Percentiles rank a stretch among this genome's conserved stretches.
phyloP scores from a whole-genome alignment of 2,329 filamentous ascomycete species.

The Pseudophaeomoniella oleicola region DNA sequence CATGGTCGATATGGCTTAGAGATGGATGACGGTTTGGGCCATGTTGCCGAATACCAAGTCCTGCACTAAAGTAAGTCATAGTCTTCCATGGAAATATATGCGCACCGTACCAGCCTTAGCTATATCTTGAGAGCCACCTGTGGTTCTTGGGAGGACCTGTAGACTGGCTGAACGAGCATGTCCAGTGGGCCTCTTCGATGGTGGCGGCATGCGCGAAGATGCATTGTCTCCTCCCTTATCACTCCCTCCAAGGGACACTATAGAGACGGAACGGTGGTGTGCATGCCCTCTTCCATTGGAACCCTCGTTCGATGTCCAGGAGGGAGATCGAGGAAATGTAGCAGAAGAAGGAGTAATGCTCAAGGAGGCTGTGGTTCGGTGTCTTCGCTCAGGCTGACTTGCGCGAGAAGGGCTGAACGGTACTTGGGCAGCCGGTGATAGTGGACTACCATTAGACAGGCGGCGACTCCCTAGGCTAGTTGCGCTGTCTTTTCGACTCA shows the following conservation, averaged over 20 bases:
- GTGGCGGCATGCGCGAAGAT: conserved; percentile 7
- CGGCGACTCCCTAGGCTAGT: not conserved
- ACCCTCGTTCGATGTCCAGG: conserved; percentile 13
- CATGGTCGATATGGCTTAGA: not conserved
- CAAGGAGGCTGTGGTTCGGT: conserved; percentile 24
- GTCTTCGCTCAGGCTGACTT: conserved; percentile 11
- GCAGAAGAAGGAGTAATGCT: conserved; percentile 23
- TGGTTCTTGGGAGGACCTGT: conserved; percentile 49
- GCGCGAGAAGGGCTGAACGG: not conserved
- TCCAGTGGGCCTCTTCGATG: conserved; percentile 41
- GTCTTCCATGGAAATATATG: too few relatives aligned
- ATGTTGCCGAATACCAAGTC: not conserved
- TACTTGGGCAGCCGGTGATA: not conserved
- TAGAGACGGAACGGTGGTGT: conserved; percentile 66
- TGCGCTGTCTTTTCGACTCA: not conserved
- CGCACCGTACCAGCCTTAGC: conserved; percentile 18
- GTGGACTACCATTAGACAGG: not conserved
- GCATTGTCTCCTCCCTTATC: conserved; percentile 19
- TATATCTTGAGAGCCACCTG: conserved; percentile 11
- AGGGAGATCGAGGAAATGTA: conserved; percentile 21
- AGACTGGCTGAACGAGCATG: conserved; percentile 71
- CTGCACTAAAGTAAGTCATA: not conserved
- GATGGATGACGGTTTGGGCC: not conserved
- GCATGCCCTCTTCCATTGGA: conserved; percentile 30
- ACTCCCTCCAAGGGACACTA: conserved; percentile 49